A percentile compares a stretch with the other conserved stretches of the same genome.
Conservation (phyloP, 495 filamentous ascomycete species). For the Trichoderma parareesei region DNA sequence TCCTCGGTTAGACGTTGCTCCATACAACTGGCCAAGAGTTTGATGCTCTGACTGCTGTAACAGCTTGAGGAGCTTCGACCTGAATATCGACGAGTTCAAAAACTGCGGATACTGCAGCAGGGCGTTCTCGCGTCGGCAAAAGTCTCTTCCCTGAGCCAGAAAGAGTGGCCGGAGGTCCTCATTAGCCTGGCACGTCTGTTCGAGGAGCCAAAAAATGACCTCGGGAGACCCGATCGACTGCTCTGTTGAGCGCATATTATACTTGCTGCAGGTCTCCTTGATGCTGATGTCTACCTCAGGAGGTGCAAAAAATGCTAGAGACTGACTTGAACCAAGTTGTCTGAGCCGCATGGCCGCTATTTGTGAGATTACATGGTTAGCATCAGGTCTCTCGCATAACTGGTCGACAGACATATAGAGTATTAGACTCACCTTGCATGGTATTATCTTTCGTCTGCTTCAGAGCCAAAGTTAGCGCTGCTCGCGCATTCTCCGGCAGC, state of each 20-base stretch:
- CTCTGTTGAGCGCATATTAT: constrained; percentile 39
- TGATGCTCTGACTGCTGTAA: constrained; percentile 30
- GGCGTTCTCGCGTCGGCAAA: constrained; percentile 32
- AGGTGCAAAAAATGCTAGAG: constrained; percentile 51
- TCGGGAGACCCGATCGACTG: constrained; percentile 21
- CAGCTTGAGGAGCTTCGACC: constrained; percentile 18
- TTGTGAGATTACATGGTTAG: constrained; percentile 3
- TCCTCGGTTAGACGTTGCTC: constrained; percentile 20
- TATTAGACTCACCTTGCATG: constrained; percentile 73
- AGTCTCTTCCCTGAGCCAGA: constrained; percentile 52
- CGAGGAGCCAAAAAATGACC: constrained; percentile 37
- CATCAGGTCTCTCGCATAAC: constrained; percentile 12
- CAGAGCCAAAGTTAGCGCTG: constrained; percentile 61
- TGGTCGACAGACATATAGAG: too few species aligned
- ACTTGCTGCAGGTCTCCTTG: constrained; percentile 32
- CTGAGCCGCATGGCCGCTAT: constrained; percentile 61
- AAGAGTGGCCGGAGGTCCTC: constrained; percentile 42
- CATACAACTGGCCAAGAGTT: constrained; percentile 28
- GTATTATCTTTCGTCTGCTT: constrained; percentile 62
- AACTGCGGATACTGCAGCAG: constrained; percentile 19
- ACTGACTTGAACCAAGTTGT: constrained; percentile 53
- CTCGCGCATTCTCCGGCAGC: constrained; percentile 50
- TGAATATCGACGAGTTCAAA: background rate
- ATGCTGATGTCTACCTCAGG: constrained; percentile 40
- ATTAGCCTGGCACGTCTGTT: constrained; percentile 27